phyloP scores from a whole-genome alignment of 2,329 filamentous ascomycete genomes.

The Alternaria brassicicola region DNA sequence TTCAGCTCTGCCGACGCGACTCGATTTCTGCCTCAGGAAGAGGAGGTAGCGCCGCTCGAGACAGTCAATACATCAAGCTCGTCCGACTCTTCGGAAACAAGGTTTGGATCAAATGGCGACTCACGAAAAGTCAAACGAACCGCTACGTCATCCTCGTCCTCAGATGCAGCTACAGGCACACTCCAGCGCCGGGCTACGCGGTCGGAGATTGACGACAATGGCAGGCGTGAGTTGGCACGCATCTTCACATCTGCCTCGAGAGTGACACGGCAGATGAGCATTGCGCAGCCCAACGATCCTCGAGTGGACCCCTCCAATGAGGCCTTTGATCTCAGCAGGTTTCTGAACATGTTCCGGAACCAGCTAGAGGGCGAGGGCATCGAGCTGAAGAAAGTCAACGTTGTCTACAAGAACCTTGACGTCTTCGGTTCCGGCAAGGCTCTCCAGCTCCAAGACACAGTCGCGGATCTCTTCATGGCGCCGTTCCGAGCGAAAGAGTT shows the following conservation, averaged over 20 bases:
- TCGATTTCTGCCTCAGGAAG: constrained; percentile 1
- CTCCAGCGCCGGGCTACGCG: constrained; percentile 25
- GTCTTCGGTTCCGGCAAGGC: constrained; percentile 71
- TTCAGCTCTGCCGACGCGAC: background rate
- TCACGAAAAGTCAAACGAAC: constrained; percentile 8
- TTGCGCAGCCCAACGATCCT: constrained; percentile 50
- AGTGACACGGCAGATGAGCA: constrained; percentile 27
- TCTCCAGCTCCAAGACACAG: constrained; percentile 71
- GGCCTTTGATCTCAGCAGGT: constrained; percentile 62
- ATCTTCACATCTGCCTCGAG: constrained; percentile 35
- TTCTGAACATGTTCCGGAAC: constrained; percentile 57
- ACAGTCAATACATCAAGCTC: constrained; percentile 19
- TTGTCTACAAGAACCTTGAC: constrained; percentile 69
- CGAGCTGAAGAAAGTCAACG: constrained; percentile 60
- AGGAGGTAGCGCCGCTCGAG: constrained; percentile 21
- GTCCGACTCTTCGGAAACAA: constrained; percentile 29
- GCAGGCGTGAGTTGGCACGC: constrained; percentile 34
- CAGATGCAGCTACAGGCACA: constrained; percentile 2
- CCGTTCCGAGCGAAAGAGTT: constrained; percentile 65
- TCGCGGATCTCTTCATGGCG: constrained; percentile 63
- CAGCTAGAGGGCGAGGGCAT: constrained; percentile 63
- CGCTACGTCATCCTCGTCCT: constrained; percentile 10
- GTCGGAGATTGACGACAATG: constrained; percentile 33
- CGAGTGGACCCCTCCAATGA: constrained; percentile 59
- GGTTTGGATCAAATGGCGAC: constrained; percentile 18